A percentile compares a stretch with the other conserved stretches of the same genome.
Evolutionary conservation across 306 rosid genomes (phyloP).

Genomic region (Cyamopsis tetragonoloba): DNA sequence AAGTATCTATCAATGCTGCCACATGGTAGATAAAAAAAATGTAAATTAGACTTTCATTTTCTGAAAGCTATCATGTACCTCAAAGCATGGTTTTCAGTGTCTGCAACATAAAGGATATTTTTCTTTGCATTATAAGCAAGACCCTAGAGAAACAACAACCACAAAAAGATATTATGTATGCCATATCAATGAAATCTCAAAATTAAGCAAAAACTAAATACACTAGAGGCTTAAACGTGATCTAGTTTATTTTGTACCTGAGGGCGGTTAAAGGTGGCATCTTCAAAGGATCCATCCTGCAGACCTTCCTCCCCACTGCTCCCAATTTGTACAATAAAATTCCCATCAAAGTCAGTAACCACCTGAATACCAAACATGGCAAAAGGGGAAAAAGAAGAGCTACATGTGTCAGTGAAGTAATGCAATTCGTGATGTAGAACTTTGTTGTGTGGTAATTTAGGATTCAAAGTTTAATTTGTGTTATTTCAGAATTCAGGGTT

Average conservation of each 20-base stretch:
- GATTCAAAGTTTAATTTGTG: slow-evolving; percentile 13
- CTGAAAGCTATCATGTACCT: slow-evolving; percentile 54
- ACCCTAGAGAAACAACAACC: slow-evolving; percentile 57
- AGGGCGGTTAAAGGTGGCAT: slow-evolving; percentile 85
- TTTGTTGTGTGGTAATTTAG: neutral
- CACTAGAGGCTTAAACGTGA: slow-evolving; percentile 12
- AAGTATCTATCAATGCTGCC: slow-evolving; percentile 5
- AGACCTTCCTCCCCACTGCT: slow-evolving; percentile 92
- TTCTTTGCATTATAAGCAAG: slow-evolving; percentile 87
- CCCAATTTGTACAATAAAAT: slow-evolving; percentile 81
- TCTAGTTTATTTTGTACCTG: slow-evolving; percentile 49
- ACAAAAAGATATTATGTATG: neutral
- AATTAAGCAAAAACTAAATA: slow-evolving; percentile 9
- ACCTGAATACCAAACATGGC: slow-evolving; percentile 58
- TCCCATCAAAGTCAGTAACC: slow-evolving; percentile 79
- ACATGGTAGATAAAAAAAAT: slow-evolving; percentile 1
- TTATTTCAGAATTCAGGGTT: neutral
- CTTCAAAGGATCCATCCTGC: slow-evolving; percentile 82
- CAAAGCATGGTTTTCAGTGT: slow-evolving; percentile 95
- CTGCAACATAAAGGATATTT: slow-evolving; percentile 87
- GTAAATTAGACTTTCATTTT: neutral
- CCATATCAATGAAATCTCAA: slow-evolving; percentile 19
- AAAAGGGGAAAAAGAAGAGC: neutral
- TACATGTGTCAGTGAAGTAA: neutral
- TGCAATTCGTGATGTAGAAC: neutral